Percentiles rank a stretch among this genome's conserved stretches.
Conservation (phyloP, 192 early-diverging fungal genomes). For the Borealophlyctis nickersoniae region DNA sequence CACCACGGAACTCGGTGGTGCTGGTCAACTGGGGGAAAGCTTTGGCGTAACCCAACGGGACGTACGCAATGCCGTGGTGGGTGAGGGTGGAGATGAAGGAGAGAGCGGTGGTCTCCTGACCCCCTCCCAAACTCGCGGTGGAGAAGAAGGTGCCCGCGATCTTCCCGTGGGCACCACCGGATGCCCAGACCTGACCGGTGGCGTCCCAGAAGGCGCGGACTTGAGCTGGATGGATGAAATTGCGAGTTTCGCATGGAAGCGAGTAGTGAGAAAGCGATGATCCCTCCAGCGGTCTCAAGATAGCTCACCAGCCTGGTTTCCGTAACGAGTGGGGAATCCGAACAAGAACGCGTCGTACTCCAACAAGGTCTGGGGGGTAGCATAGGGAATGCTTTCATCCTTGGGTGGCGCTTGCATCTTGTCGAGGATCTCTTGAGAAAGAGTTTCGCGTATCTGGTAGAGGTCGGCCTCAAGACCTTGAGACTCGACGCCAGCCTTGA, state of each 20-base stretch:
- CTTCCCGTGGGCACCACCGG: conserved; percentile 58
- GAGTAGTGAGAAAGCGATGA: background rate
- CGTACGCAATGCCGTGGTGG: conserved; percentile 74
- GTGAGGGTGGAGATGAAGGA: conserved; percentile 64
- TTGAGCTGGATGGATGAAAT: conserved; percentile 69
- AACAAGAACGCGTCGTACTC: conserved; percentile 57
- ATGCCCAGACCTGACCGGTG: conserved; percentile 53
- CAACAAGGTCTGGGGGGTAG: conserved; percentile 30
- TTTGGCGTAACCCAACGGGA: conserved; percentile 62
- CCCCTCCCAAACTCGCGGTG: conserved; percentile 67
- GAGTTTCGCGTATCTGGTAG: background rate
- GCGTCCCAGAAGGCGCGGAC: conserved; percentile 65
- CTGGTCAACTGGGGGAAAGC: conserved; percentile 13
- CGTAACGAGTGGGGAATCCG: conserved; percentile 43
- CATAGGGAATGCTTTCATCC: conserved; percentile 41
- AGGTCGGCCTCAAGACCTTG: too few species aligned
- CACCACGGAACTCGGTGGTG: background rate
- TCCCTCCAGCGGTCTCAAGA: background rate
- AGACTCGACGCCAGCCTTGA: too few species aligned
- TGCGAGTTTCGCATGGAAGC: conserved; percentile 41
- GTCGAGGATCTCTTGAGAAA: conserved; percentile 25
- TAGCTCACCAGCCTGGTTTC: conserved; percentile 31
- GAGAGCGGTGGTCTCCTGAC: conserved; percentile 70
- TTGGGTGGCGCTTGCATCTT: conserved; percentile 55
- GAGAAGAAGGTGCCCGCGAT: conserved; percentile 69